Evolutionary conservation across 164 flowering plant genomes (phyloP), one percentile per base, ranked within the genome.

Genomic region (Annona squamosa): DNA sequence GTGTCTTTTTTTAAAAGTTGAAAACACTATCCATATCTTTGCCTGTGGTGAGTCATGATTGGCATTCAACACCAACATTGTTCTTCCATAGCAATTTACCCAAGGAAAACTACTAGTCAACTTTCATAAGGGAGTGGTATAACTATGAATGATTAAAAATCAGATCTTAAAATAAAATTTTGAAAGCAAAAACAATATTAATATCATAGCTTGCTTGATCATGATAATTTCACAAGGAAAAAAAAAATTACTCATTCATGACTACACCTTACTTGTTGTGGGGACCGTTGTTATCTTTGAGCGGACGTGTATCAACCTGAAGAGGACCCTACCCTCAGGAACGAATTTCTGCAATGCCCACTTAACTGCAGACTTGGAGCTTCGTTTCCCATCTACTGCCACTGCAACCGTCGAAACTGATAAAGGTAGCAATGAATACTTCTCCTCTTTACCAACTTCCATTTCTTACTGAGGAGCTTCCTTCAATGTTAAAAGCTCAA

Each of bases 311-410:
- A 92, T 69, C 79, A 94, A 70, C 84, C 87, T 90, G 89, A 94
- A 86, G 64, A 75, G 7, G 19, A 78, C 71, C 37, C 73, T 80
- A 48, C 85, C 92, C 77, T 86, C 89, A 1, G 89, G 81, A 77
- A 77, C 70, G 71, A 94, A 89, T 73, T 89, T 92, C 3, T 90
- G 87, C 81, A 94, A 68, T 41, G 98, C 96, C 98, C 98, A 94
- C 56, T 66, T 75, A 65, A 94, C 76, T 2, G 90, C 80, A 75
- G 80, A 74, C 73, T 85, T 86, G 85, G 90, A 86, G 67, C 80
- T 89, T 68, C 67, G 82, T 52, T 80, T 85, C 48, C 91, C 93
- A 74, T 77, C 85, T 63, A 91, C 78, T 64, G 96, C 96, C 69
- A 91, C 71, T 2, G 81, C 90, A 43, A 89, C 87, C 4, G 77